Conservation (phyloP, 139 green algal species). For the Zygnema circumcarinatum region DNA sequence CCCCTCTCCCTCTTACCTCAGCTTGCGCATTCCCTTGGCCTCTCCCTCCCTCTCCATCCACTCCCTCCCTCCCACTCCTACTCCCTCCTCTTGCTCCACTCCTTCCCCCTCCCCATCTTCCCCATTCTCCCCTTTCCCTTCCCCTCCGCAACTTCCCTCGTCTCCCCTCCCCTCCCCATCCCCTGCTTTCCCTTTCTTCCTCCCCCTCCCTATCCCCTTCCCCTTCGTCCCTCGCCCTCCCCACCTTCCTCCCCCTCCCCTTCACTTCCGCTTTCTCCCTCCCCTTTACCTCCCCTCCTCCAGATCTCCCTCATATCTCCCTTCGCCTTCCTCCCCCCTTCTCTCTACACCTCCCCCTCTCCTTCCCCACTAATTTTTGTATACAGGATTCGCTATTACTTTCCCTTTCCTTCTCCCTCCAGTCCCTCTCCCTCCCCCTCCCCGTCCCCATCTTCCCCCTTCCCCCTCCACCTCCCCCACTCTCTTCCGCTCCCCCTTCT, state of each 20-base stretch:
- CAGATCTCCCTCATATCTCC: background rate
- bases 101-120: too few relatives aligned
- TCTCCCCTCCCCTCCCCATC: too few relatives aligned
- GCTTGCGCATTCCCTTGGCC: too few relatives aligned
- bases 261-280: background rate
- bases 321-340: background rate
- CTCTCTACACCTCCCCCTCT: background rate
- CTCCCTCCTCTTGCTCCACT: too few relatives aligned
- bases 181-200: too few relatives aligned
- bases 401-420: background rate
- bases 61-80: too few relatives aligned
- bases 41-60: too few relatives aligned
- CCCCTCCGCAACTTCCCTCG: too few relatives aligned
- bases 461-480: constrained; percentile 1
- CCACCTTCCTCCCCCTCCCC: background rate
- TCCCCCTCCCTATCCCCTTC: background rate
- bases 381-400: background rate
- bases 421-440: background rate
- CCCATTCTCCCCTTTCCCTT: too few relatives aligned
- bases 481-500: constrained; percentile 14
- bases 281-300: background rate
- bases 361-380: background rate
- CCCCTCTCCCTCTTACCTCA: too few relatives aligned
- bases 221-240: background rate
- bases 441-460: background rate